Percentiles rank a stretch among this genome's conserved stretches.
These are phyloP conservation scores for Fomitopsis pinicola DNA, from an alignment of 1,284 basidiomycete species.

Conservation along the genomic window DNA sequence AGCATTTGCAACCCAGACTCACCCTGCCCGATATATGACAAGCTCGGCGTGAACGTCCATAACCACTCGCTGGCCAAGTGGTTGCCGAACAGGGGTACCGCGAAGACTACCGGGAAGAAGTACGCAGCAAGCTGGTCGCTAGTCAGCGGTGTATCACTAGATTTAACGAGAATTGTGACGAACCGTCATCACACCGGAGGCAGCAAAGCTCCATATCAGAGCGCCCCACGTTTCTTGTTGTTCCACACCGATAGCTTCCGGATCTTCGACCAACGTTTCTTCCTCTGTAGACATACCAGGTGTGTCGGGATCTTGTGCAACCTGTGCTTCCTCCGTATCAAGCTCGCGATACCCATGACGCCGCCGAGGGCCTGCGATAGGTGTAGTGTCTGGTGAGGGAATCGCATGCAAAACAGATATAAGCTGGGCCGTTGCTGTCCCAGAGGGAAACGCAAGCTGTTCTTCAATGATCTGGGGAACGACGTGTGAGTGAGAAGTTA, in stretches of 20 bases:
- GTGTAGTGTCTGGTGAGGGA: conserved; percentile 54
- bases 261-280: conserved; percentile 4
- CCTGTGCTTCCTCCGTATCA: conserved; percentile 32
- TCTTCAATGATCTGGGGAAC: conserved; percentile 80
- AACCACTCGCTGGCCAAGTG: conserved; percentile 87
- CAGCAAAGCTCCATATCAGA: conserved; percentile 71
- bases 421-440: conserved; percentile 95
- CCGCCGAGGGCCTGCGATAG: conserved; percentile 31
- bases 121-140: conserved; percentile 67
- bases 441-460: conserved; percentile 89
- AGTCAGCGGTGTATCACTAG: neutral
- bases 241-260: conserved; percentile 13
- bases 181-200: conserved; percentile 71
- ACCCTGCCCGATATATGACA: conserved; percentile 91
- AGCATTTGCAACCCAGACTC: conserved; percentile 7
- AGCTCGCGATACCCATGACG: conserved; percentile 52
- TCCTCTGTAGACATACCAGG: conserved; percentile 5
- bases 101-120: conserved; percentile 89
- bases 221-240: conserved; percentile 63
- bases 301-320: conserved; percentile 10
- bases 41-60: conserved; percentile 92
- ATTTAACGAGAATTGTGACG: conserved; percentile 21
- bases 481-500: neutral
- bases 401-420: conserved; percentile 87
- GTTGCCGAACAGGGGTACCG: conserved; percentile 86